A percentile compares a stretch with the other conserved stretches of the same genome.
phyloP scores from a whole-genome alignment of 305 asterid genomes.

The Ilex paraguariensis region DNA sequence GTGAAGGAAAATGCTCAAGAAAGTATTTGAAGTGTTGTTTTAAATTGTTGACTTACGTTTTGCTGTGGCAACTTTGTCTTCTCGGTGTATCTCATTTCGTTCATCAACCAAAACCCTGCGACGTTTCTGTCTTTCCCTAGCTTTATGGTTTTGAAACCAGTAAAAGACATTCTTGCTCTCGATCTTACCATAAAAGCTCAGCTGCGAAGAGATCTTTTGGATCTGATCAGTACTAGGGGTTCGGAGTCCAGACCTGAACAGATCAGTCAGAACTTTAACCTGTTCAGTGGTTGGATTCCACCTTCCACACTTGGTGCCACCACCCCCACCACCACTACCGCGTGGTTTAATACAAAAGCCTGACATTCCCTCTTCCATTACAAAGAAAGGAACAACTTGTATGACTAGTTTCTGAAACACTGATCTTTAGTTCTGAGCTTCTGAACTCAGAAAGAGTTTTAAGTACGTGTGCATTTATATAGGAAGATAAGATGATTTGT shows the following conservation, averaged over 20 bases:
- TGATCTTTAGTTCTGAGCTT: conserved; percentile 3
- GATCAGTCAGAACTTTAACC: conserved; percentile 75
- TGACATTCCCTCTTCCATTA: conserved; percentile 51
- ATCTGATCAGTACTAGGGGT: conserved; percentile 83
- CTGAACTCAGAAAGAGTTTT: conserved; percentile 6
- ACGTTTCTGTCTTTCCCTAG: conserved; percentile 86
- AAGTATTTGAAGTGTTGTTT: no score
- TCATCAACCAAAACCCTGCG: conserved; percentile 52
- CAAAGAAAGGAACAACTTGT: no score
- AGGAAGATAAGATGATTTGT: not conserved
- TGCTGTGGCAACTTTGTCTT: conserved; percentile 21
- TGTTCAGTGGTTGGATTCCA: conserved; percentile 90
- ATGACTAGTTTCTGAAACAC: not conserved
- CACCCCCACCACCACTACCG: conserved; percentile 28
- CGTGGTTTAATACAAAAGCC: conserved; percentile 45
- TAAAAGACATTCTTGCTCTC: conserved; percentile 85
- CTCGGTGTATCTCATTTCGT: conserved; percentile 7
- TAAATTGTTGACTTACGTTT: conserved; percentile 29
- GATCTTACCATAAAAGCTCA: conserved; percentile 82
- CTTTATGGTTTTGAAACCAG: conserved; percentile 91
- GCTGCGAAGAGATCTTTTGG: conserved; percentile 74
- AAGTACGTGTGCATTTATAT: conserved; percentile 23
- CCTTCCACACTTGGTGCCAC: conserved; percentile 81
- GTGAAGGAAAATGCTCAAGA: no score
- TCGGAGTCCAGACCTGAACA: conserved; percentile 72